Evolutionary conservation across 495 filamentous ascomycete species (phyloP), one percentile per base, ranked within the genome.

Genomic region (Hypoxylon intermedium): DNA sequence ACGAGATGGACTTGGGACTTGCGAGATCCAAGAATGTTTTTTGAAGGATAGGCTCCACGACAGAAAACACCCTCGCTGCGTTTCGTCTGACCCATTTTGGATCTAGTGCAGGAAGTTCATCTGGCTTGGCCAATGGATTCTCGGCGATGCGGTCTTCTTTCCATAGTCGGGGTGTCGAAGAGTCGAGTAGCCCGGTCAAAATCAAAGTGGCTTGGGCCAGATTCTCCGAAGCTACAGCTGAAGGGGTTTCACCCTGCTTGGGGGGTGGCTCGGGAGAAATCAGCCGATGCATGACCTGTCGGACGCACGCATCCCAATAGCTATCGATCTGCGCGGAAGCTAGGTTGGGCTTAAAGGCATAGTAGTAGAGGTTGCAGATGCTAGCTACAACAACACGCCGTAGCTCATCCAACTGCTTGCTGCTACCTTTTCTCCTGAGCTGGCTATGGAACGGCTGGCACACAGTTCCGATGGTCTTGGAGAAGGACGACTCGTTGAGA

Each of bases 61-160:
- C 76, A 5, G 71, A 72, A 41, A 96, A 75, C 1, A 97, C 79
- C 19, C 71, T 75, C 0, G 69, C 60, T 5, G 87, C 75, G 60
- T 87, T 88, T 47, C 82, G 85, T 55, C 93, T 85, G n/a, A 95
- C 75, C 94, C 94, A 98, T 77, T 87, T 90, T 6, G 89, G 79
- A 69, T 97, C 91, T 9, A 97, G 72, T 2, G 84, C 71, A 12
- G 91, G 90, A 12, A 98, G 76, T 59, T 97, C 91, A 23, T 87
- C 86, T 0, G 85, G 74, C 31, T 81, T 81, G 30, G 92, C 76
- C 40, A 71, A 72, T 2, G 78, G 72, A 11, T 53, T 77, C 19
- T 87, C 83, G 45, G 86, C 80, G 6, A 89, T 85, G 28, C 85
- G 84, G 38, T 86, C 83, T 45, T 88, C 88, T 26, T 79, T 84